Evolutionary conservation across 495 filamentous ascomycete genomes (phyloP).

Genomic region (Aspergillus bertholletiae): DNA sequence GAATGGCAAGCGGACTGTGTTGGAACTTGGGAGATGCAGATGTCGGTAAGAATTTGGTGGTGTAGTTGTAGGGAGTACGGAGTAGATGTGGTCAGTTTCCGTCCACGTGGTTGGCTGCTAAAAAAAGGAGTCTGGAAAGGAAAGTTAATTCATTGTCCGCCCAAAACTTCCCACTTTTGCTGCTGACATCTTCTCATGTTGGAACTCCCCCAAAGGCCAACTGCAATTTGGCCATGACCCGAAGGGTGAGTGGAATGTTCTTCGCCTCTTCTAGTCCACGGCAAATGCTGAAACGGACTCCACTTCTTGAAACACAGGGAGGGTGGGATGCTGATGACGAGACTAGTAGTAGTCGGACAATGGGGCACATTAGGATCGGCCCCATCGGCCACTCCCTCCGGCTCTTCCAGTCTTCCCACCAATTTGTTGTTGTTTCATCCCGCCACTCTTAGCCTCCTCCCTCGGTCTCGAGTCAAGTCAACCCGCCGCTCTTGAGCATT

Average conservation of each 20-base stretch:
- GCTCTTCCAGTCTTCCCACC: background rate
- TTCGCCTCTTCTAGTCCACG: slow-evolving; percentile 26
- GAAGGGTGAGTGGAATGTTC: slow-evolving; percentile 15
- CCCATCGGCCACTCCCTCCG: slow-evolving; percentile 1
- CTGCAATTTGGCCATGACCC: background rate
- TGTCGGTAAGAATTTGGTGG: too few relatives aligned
- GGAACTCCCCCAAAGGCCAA: too few relatives aligned
- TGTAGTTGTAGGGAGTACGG: too few relatives aligned
- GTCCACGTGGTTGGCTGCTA: too few relatives aligned
- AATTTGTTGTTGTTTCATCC: slow-evolving; percentile 18
- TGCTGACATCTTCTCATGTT: too few relatives aligned
- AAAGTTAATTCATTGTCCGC: too few relatives aligned
- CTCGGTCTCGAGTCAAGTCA: background rate
- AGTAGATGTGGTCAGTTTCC: too few relatives aligned
- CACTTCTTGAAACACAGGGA: slow-evolving; percentile 14
- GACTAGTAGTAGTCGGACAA: background rate
- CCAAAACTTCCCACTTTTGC: too few relatives aligned
- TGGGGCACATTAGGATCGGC: slow-evolving; percentile 1
- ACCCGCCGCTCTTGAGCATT: background rate
- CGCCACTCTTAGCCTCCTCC: slow-evolving; percentile 15
- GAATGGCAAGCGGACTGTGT: too few relatives aligned
- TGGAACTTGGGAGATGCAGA: too few relatives aligned
- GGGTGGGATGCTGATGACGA: background rate
- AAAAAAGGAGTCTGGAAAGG: too few relatives aligned
- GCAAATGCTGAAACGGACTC: slow-evolving; percentile 13